These are phyloP conservation scores for Cryptococcus sp. DNA, from an alignment of 1,284 basidiomycete genomes.

Conservation along the genomic window DNA sequence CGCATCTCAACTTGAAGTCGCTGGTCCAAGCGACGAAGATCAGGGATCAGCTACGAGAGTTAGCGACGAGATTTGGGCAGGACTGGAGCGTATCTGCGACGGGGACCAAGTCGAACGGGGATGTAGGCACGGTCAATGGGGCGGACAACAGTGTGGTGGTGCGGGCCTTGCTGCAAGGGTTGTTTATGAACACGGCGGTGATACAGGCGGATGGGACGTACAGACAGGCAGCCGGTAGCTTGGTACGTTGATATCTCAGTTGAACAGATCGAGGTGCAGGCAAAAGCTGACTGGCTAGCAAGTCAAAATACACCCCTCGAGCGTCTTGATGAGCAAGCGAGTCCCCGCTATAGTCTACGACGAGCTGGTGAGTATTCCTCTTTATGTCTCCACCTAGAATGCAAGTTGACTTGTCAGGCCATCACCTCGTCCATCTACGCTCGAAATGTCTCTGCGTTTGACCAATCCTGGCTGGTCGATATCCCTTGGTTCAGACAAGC, in stretches of 20 bases:
- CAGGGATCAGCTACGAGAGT: constrained; percentile 67
- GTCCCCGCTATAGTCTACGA: constrained; percentile 80
- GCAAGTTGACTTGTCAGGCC: constrained; percentile 51
- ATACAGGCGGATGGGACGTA: constrained; percentile 76
- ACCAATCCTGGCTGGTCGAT: constrained; percentile 54
- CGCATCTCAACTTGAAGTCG: constrained; percentile 79
- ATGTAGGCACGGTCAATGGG: constrained; percentile 28
- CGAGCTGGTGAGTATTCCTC: constrained; percentile 63
- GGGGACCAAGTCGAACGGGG: no score
- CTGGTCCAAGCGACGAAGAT: constrained; percentile 79
- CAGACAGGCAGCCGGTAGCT: constrained; percentile 70
- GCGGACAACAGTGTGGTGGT: constrained; percentile 60
- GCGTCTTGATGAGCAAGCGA: constrained; percentile 69
- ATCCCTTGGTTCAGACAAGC: constrained; percentile 42
- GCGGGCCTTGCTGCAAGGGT: constrained; percentile 63
- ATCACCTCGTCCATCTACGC: constrained; percentile 82
- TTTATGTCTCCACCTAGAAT: not conserved
- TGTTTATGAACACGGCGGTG: constrained; percentile 76
- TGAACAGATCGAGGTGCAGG: no score
- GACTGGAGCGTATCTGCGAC: constrained; percentile 55
- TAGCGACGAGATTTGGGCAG: constrained; percentile 59
- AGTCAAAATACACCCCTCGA: constrained; percentile 84
- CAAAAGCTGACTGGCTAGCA: constrained; percentile 47
- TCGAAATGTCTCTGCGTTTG: constrained; percentile 73
- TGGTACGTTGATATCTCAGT: constrained; percentile 55